These are phyloP conservation scores for Phytopythium montanum DNA, from an alignment of 352 stramenopile species.

Conservation along the genomic window DNA sequence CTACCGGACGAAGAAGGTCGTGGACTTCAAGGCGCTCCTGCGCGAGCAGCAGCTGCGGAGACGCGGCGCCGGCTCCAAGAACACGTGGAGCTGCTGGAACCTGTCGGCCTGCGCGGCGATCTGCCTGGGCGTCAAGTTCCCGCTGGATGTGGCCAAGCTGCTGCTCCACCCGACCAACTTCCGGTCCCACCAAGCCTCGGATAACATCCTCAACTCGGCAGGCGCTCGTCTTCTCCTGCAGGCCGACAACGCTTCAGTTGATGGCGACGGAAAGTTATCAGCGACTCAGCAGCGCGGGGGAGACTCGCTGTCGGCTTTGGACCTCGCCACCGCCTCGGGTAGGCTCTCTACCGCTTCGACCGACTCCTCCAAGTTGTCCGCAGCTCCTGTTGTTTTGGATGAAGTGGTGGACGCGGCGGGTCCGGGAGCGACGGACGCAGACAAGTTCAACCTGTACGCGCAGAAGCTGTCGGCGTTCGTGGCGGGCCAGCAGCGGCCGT, in stretches of 20 bases:
- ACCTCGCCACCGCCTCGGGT: slow-evolving; percentile 7
- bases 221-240: slow-evolving; percentile 52
- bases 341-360: slow-evolving; percentile 1
- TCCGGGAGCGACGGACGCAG: slow-evolving; percentile 24
- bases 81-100: slow-evolving; percentile 89
- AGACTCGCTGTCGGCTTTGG: slow-evolving; percentile 13
- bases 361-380: background rate
- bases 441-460: slow-evolving; percentile 51
- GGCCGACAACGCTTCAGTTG: background rate
- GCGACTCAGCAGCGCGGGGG: background rate
- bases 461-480: slow-evolving; percentile 59
- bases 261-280: background rate
- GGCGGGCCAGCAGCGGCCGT: slow-evolving; percentile 71
- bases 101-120: slow-evolving; percentile 79
- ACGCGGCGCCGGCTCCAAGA: slow-evolving; percentile 80
- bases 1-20: slow-evolving; percentile 97
- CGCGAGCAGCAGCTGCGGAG: slow-evolving; percentile 86
- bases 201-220: slow-evolving; percentile 81
- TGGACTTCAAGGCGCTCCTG: slow-evolving; percentile 96
- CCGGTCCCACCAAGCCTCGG: slow-evolving; percentile 78
- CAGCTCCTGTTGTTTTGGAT: slow-evolving; percentile 14
- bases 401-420: slow-evolving; percentile 17
- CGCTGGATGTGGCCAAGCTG: slow-evolving; percentile 53
- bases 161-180: slow-evolving; percentile 82
- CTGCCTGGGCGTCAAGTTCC: slow-evolving; percentile 81